Percentiles rank a stretch among this genome's conserved stretches.
phyloP scores from a whole-genome alignment of 345 rosid species.

The Lenwebbia sp. region DNA sequence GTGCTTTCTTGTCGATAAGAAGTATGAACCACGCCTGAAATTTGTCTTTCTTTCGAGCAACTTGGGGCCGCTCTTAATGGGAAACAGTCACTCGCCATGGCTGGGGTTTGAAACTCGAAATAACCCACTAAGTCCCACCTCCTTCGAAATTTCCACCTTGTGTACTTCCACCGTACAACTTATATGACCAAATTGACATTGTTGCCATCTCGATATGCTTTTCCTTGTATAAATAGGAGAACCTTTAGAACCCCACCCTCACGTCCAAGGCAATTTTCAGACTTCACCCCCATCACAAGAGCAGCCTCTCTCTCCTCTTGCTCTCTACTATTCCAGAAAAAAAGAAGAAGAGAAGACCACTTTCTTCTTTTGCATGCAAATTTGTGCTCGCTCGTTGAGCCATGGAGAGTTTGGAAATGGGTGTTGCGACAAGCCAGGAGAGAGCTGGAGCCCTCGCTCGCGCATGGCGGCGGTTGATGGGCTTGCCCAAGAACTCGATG shows the following conservation, averaged over 20 bases:
- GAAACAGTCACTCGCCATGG: not conserved
- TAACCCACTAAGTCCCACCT: not conserved
- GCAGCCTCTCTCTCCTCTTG: not conserved
- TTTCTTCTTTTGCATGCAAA: not conserved
- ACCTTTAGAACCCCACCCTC: not conserved
- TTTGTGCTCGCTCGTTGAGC: not conserved
- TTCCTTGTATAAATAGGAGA: slow-evolving; percentile 9
- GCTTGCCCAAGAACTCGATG: slow-evolving; percentile 1
- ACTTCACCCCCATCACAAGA: not conserved
- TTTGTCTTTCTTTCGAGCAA: not conserved
- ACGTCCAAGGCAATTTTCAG: not conserved
- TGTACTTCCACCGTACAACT: slow-evolving; percentile 11
- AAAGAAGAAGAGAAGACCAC: not conserved
- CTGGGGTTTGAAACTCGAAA: not conserved
- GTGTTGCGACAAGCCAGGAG: not conserved
- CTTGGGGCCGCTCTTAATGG: not conserved
- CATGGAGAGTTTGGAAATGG: not conserved
- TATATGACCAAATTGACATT: not conserved
- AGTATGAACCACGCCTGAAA: not conserved
- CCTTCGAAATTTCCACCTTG: not conserved
- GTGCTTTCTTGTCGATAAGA: too few relatives aligned
- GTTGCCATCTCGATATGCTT: not conserved
- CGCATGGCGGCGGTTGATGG: not conserved
- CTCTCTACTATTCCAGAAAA: not conserved
- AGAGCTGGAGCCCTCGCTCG: not conserved